These are phyloP conservation scores for Suillus tomentosus DNA, from an alignment of 768 basidiomycete genomes.

Conservation along the genomic window DNA sequence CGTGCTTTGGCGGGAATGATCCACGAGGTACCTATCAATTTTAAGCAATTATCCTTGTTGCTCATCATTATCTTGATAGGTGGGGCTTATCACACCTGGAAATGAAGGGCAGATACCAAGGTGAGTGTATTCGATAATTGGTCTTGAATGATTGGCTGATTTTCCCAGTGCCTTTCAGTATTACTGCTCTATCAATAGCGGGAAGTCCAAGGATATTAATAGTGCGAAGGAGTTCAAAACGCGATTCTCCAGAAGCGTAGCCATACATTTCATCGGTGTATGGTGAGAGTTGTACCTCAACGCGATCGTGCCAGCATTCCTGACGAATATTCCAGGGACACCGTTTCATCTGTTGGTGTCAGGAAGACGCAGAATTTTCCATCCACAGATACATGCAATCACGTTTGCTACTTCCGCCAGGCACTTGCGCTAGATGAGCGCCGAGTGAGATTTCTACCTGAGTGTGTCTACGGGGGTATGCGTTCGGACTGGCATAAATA, in stretches of 20 bases:
- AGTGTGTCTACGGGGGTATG: conserved; percentile 22
- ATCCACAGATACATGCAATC: conserved; percentile 14
- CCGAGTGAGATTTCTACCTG: conserved; percentile 29
- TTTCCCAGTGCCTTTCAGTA: background rate
- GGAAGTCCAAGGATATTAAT: background rate
- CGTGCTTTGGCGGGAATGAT: conserved; percentile 9
- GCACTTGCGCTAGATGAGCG: conserved; percentile 31
- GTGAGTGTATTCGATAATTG: background rate
- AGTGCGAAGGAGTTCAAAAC: background rate
- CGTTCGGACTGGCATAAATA: background rate
- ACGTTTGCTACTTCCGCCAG: conserved; percentile 28
- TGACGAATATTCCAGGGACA: conserved; percentile 32
- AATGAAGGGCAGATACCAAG: background rate
- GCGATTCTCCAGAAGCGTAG: background rate
- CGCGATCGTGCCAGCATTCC: background rate
- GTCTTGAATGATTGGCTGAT: background rate
- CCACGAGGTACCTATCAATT: conserved; percentile 2
- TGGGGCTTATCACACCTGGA: conserved; percentile 22
- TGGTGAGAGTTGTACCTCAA: background rate
- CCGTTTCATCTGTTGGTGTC: conserved; percentile 42
- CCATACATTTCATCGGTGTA: conserved; percentile 8
- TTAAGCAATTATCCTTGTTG: background rate
- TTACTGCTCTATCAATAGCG: background rate
- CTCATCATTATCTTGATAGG: conserved; percentile 19
- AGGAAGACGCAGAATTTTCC: conserved; percentile 28